phyloP scores from a whole-genome alignment of 2,329 filamentous ascomycete genomes.

The Colletotrichum sansevieriae region DNA sequence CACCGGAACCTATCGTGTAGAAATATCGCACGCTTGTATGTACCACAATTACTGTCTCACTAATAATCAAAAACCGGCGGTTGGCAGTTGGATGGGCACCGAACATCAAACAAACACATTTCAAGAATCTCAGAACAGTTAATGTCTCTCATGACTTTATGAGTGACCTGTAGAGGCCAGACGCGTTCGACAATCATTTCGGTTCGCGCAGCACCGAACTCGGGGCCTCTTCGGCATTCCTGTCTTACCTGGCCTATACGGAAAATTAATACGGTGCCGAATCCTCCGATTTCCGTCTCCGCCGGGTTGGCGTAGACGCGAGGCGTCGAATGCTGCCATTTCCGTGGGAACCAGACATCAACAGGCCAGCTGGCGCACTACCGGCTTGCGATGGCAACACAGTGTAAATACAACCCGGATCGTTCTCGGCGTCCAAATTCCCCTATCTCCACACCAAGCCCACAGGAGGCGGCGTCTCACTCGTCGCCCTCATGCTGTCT shows the following conservation, averaged over 20 bases:
- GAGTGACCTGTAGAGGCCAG: neutral
- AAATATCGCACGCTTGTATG: constrained; percentile 41
- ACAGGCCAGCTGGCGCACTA: too few species aligned
- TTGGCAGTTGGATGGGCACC: constrained; percentile 40
- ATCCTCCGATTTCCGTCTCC: neutral
- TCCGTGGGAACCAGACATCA: neutral
- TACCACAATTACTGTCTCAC: constrained; percentile 40
- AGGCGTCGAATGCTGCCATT: neutral
- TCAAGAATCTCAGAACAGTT: neutral
- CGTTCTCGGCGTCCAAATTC: too few species aligned
- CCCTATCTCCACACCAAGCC: too few species aligned
- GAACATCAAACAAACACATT: constrained; percentile 8
- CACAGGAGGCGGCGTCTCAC: neutral
- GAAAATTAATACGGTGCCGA: constrained; percentile 4
- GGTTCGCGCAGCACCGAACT: constrained; percentile 17
- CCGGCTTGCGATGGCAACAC: too few species aligned
- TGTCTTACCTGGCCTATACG: constrained; percentile 15
- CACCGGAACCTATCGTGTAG: constrained; percentile 32
- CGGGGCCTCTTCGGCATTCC: constrained; percentile 19
- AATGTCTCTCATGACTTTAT: neutral
- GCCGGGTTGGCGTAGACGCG: too few species aligned
- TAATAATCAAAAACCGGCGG: constrained; percentile 39
- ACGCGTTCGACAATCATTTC: constrained; percentile 9
- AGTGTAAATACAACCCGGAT: too few species aligned
- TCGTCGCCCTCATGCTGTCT: too few species aligned